Base-by-base conservation (phyloP, 2,329 filamentous ascomycete species). In the Alternaria conjuncta region DNA sequence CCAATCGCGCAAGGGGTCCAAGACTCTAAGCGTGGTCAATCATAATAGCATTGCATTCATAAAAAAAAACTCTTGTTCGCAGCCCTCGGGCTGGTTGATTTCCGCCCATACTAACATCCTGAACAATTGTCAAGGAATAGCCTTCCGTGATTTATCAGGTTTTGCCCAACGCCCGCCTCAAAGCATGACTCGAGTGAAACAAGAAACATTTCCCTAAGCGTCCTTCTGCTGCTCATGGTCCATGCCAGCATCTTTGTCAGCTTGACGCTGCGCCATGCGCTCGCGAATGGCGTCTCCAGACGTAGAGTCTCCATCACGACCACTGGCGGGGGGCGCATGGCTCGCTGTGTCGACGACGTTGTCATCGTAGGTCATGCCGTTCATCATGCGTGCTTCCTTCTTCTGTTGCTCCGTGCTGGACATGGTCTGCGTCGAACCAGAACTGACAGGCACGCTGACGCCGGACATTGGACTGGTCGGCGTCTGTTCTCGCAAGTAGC, bases 211-310 rank as follows among this genome's bases (percentile, higher is more conserved):
- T 56, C 21, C 47, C 65, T 72, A 71, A n/a, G 63, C 63, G 20
- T 71, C 64, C 55, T 63, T 66, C 49, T 68, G 67, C 53, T 66
- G 64, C 55, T 71, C 69, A 57, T 57, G 63, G 30, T 75, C 70
- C 72, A 76, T 71, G n/a, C 49, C 49, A n/a, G 64, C 55, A 25
- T 75, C 71, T 51, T 69, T 69, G 15, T 66, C 67, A 54, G 65
- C 63, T 50, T 75, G 67, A 20, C 68, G 73, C 55, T 78, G 75
- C 32, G 70, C 68, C 71, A 78, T 73, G 65, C 73, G 84, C 71
- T 90, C 87, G 61, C 86, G 85, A 63, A 92, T 79, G 61, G 91
- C 89, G 62, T 87, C 84, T 79, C 92, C 90, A 6, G 90, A 88
- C 15, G 88, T 83, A 67, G 92, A 88, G 28, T 78, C 75, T 18